phyloP scores from a whole-genome alignment of 1,284 basidiomycete species.

The Fomes fomentarius region DNA sequence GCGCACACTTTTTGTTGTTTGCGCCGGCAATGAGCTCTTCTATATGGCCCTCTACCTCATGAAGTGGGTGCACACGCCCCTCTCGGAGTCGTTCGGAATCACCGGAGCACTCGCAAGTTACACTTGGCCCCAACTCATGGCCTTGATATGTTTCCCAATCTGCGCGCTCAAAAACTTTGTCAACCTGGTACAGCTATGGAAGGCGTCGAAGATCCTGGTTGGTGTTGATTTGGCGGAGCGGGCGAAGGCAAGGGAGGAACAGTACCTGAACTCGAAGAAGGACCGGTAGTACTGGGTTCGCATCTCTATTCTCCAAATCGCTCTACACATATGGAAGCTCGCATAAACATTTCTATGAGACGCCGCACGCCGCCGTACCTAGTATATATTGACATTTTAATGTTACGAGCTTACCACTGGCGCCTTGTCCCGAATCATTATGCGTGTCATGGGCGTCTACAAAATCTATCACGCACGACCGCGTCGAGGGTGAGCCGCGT shows the following conservation, averaged over 20 bases:
- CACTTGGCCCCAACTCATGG: conserved; percentile 87
- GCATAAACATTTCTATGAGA: conserved; percentile 21
- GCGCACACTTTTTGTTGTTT: conserved; percentile 90
- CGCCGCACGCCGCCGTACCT: too few relatives aligned
- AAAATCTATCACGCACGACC: conserved; percentile 5
- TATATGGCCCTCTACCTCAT: conserved; percentile 96
- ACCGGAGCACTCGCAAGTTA: conserved; percentile 42
- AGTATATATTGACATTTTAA: conserved; percentile 19
- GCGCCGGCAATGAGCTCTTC: conserved; percentile 97
- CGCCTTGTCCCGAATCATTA: neutral
- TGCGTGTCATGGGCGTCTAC: conserved; percentile 12
- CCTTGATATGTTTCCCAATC: conserved; percentile 68
- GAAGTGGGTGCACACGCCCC: conserved; percentile 78
- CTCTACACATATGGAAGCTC: conserved; percentile 15
- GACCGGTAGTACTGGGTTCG: conserved; percentile 12
- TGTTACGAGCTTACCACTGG: conserved; percentile 2
- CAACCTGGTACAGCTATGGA: conserved; percentile 98
- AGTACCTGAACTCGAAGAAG: conserved; percentile 27
- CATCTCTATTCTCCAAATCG: too few relatives aligned
- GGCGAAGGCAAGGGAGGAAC: conserved; percentile 64
- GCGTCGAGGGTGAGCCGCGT: conserved; percentile 2
- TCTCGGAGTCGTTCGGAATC: conserved; percentile 44
- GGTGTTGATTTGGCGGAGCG: conserved; percentile 89
- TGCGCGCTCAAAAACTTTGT: conserved; percentile 91
- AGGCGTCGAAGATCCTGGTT: conserved; percentile 94